Evolutionary conservation across 306 rosid species (phyloP), one percentile per base, ranked within the genome.

Genomic region (Vicia faba): DNA sequence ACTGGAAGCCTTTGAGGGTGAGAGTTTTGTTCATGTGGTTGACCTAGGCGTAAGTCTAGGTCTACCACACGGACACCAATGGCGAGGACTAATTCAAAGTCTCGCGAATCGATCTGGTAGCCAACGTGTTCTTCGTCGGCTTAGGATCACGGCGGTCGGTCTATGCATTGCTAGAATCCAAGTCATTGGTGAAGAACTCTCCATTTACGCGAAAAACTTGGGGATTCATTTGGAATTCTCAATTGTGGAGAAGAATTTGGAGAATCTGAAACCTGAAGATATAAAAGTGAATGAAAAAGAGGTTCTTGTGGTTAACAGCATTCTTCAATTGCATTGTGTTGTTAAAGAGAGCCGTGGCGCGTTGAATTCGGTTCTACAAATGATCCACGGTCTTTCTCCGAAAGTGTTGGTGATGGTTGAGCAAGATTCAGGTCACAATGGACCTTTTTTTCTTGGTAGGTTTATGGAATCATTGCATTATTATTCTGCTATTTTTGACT

Each of bases 1-100:
- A 81, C 71, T 89, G 86, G 98, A 92, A 92, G 98, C 91, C 92
- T 87, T 92, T 87, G 96, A 87, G 91, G 87, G 93, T 78, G 85
- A 89, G 85, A 80, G 84, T 86, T 86, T 71, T 41, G 79, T 92
- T 11, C 98, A 92, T 48, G 91, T 92, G 14, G 81, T 89, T 3
- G 98, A 92, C 79, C 41, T 87, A 0, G 98, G 98, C 1, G 84
- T 92, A 96, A 81, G 80, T 48, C 87, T 84, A 0, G 98, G 93
- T 43, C 75, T 92, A 0, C 79, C 81, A 2, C 87, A 75, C 26
- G 95, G 96, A n/a, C 87, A 81, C 53, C 96, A 87, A 44, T 92
- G 98, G 96, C 79, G 62, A 8, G 81, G 64, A 41, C 81, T 92
- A 11, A 84, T 92, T 23, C 78, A 80, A 11, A 74, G 75, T 71